Base-by-base conservation (phyloP, 495 filamentous ascomycete species). In the Platismatia glauca region DNA sequence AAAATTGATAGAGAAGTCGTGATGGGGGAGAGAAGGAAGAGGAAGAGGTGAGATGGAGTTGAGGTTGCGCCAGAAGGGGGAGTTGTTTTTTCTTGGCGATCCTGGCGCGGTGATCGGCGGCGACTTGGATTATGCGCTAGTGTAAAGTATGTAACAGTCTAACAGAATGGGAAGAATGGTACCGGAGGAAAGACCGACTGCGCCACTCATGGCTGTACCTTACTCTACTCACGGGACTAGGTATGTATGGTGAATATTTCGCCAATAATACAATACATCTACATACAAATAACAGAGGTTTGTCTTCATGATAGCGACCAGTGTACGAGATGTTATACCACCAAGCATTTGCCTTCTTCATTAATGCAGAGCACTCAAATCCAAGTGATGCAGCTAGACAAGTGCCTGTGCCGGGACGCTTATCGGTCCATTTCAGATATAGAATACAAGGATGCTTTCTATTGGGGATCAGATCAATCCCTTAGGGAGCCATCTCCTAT, bases 401-500 rank as follows among this genome's bases (percentile, higher is more conserved):
- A 18, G 2, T 33, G 22, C 12, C 29, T 29, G 7, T 33, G 50
- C 29, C 5, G 29, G 29, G 37, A 9, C 5, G 22, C 52, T 52
- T 55, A 22, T 43, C 50, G 35, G 50, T 52, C 29, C 13, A 43
- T 62, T 62, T 62, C 38, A 15, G 37, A 37, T 56, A 44, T 52
- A 60, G 34, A 56, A 62, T 56, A 62, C 52, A 56, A 11, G 27
- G 53, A n/a, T 56, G 60, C 43, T 18, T 27, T 33, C 50, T 11
- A 27, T 43, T 15, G n/a, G 33, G 52, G 50, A 41, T 41, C 22
- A 41, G 56, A 12, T 27, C 3, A 44, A 37, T 22, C 34, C 60
- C 60, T 62, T 18, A 44, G 34, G 39, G 34, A 44, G 60, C 29
- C 60, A 62, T 34, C 50, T 39, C 52, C 39, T 43, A 62, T 41